Evolutionary conservation across 1,139 yeast genomes (phyloP), one percentile per base, ranked within the genome.

Genomic region (Zygosaccharomyces sapae): DNA sequence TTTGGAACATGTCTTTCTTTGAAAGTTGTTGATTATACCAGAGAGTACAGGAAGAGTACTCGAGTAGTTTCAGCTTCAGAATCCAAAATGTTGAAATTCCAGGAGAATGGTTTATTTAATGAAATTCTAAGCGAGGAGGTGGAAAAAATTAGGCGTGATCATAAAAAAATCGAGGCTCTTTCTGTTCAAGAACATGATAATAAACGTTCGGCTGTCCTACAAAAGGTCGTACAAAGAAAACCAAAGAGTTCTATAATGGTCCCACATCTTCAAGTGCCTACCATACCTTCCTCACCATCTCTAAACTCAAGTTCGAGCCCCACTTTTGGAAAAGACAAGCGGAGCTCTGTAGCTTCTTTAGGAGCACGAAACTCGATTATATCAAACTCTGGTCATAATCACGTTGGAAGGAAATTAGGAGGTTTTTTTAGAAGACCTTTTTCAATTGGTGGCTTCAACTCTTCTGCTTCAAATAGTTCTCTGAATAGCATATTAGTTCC

Each of bases 111-210:
- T 10, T 68, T 79, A 3, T 81, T 81, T 55, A 65, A 63, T n/a
- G 56, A 63, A 1, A 67, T 76, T 43, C 64, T 81, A 18, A 59
- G 66, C 0, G 70, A 67, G 27, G 87, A 83, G 59, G 59, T 69
- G 7, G 78, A 74, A 25, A 75, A 81, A 57, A 54, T 75, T 29
- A 72, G 72, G 52, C 66, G 84, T 41, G 88, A 83, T 53, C 56
- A 62, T 3, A 67, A 70, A 37, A 79, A 75, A 56, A 66, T 59
- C 31, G 81, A 76, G 29, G 54, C 58, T 3, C 54, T 78, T 31
- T 72, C 70, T 30, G 61, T 67, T 13, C 75, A 72, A 51, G 71
- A 70, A 44, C 61, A 66, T 24, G 63, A 60, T n/a, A 43, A 43
- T 7, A 56, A 53, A 27, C 51, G 55, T 12, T 46, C 54, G 1